phyloP scores from a whole-genome alignment of 2,329 filamentous ascomycete species.

The Apiospora arundinis region DNA sequence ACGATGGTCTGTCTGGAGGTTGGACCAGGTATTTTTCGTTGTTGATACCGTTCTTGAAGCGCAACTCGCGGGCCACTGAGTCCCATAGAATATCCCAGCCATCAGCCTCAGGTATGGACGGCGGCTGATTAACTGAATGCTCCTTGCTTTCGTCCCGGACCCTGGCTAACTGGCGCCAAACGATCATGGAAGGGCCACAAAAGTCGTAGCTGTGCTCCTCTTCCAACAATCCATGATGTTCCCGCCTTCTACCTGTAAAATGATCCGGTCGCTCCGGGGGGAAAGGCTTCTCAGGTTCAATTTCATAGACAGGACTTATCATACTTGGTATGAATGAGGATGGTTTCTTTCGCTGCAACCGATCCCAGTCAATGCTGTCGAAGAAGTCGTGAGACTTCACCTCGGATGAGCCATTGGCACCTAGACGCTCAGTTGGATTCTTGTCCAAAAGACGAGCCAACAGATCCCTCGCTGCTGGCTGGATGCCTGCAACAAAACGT shows the following conservation, averaged over 20 bases:
- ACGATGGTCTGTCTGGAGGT: background rate
- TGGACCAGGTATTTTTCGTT: background rate
- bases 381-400: slow-evolving; percentile 20
- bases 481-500: background rate
- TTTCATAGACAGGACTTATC: background rate
- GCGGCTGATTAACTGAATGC: background rate
- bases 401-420: slow-evolving; percentile 17
- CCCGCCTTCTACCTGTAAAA: background rate
- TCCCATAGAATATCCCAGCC: slow-evolving; percentile 20
- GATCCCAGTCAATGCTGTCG: slow-evolving; percentile 12
- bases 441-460: slow-evolving; percentile 10
- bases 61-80: background rate
- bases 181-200: background rate
- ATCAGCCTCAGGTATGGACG: background rate
- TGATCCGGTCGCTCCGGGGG: background rate
- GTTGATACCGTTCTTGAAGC: slow-evolving; percentile 5
- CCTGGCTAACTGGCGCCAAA: background rate
- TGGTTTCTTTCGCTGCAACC: background rate
- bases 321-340: background rate
- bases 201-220: background rate
- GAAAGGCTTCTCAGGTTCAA: background rate
- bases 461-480: background rate
- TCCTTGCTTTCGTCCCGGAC: background rate
- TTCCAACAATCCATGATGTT: background rate
- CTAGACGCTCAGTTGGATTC: slow-evolving; percentile 1